These are phyloP conservation scores for Mucor saturninus DNA, from an alignment of 371 early-diverging fungal genomes.

Conservation along the genomic window DNA sequence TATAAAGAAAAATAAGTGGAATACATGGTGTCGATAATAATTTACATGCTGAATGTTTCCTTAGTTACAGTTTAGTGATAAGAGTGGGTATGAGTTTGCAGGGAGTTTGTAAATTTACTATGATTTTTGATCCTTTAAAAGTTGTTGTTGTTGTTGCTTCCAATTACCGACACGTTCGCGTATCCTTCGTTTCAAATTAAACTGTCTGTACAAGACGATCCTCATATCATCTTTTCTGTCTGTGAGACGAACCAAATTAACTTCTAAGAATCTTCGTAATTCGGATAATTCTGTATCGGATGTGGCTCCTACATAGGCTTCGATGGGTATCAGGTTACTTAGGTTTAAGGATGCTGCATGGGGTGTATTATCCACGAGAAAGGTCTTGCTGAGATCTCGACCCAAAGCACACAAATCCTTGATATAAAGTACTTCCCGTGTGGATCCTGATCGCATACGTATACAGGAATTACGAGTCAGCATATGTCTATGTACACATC, in stretches of 20 bases:
- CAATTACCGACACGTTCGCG: conserved; percentile 45
- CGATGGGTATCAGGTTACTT: conserved; percentile 53
- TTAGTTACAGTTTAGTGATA: neutral
- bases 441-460: conserved; percentile 37
- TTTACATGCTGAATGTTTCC: no score
- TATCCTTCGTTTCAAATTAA: conserved; percentile 46
- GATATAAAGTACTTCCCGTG: conserved; percentile 42
- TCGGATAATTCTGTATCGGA: conserved; percentile 42
- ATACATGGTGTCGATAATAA: no score
- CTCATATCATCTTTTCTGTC: conserved; percentile 48
- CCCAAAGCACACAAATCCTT: conserved; percentile 52
- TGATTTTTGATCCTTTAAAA: conserved; percentile 2
- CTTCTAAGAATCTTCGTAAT: conserved; percentile 44
- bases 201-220: conserved; percentile 46
- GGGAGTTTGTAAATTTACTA: neutral
- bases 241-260: conserved; percentile 35
- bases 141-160: conserved; percentile 29
- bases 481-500: conserved; percentile 37
- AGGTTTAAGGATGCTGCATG: conserved; percentile 55
- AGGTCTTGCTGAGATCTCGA: conserved; percentile 49
- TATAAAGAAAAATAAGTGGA: no score
- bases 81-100: neutral
- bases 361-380: conserved; percentile 52
- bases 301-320: conserved; percentile 44
- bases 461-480: conserved; percentile 48